Percentiles rank a stretch among this genome's conserved stretches.
phyloP scores from a whole-genome alignment of 768 basidiomycete genomes.

The Phylloporus arenicola region DNA sequence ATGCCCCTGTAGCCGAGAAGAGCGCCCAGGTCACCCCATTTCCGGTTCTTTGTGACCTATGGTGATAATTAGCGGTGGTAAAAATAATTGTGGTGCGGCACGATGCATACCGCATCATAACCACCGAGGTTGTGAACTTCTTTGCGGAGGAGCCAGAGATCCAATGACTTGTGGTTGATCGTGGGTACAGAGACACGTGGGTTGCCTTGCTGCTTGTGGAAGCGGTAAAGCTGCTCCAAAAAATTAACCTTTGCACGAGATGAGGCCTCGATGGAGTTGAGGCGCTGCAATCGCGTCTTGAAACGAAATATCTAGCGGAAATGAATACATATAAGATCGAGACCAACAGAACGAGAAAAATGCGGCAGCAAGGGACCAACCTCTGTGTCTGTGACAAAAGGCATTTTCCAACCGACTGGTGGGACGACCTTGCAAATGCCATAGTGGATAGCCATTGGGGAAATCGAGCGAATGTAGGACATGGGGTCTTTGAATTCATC shows the following conservation, averaged over 20 bases:
- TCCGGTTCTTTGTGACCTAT: constrained; percentile 77
- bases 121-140: constrained; percentile 90
- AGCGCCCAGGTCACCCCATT: constrained; percentile 85
- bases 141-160: constrained; percentile 89
- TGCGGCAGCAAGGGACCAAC: constrained; percentile 41
- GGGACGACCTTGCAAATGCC: constrained; percentile 98
- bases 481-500: constrained; percentile 95
- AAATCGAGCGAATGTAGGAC: constrained; percentile 83
- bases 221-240: constrained; percentile 93
- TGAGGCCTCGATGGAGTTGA: constrained; percentile 96
- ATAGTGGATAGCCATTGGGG: constrained; percentile 61
- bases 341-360: constrained; percentile 23
- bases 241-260: constrained; percentile 97
- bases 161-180: constrained; percentile 88
- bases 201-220: constrained; percentile 93
- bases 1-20: constrained; percentile 78
- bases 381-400: constrained; percentile 92
- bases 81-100: constrained; percentile 12
- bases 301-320: constrained; percentile 74
- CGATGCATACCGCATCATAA: constrained; percentile 67
- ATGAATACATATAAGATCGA: constrained; percentile 22
- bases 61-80: constrained; percentile 21
- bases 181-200: constrained; percentile 87
- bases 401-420: constrained; percentile 90
- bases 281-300: constrained; percentile 87